Conservation (phyloP, 208 protist genomes). For the Leishmania tropica region DNA sequence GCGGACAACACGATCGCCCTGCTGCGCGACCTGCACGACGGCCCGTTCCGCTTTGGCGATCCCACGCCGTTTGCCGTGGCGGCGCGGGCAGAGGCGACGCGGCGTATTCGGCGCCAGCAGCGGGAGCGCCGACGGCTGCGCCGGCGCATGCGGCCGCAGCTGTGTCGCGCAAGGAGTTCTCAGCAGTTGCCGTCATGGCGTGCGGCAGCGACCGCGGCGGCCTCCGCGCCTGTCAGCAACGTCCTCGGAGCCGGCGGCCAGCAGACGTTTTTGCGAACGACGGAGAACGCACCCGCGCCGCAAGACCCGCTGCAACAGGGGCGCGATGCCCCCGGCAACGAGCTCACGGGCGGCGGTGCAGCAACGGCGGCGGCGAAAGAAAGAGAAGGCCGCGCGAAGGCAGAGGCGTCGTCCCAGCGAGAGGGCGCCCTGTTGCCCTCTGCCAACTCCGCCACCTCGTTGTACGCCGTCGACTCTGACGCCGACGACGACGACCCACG, state of each 20-base stretch:
- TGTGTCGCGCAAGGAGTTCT: background rate
- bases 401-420: background rate
- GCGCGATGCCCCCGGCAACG: background rate
- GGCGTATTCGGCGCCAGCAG: constrained; percentile 27
- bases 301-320: background rate
- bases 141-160: constrained; percentile 17
- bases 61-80: constrained; percentile 26
- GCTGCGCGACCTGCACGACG: constrained; percentile 45
- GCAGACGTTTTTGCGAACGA: background rate
- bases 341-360: background rate
- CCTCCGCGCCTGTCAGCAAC: background rate
- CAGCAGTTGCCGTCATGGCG: background rate
- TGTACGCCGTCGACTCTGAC: background rate
- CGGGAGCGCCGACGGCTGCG: constrained; percentile 23
- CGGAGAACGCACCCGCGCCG: background rate
- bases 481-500: background rate
- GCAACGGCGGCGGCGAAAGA: background rate
- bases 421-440: background rate
- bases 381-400: background rate
- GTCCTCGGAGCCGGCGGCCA: background rate
- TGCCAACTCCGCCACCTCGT: background rate
- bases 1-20: constrained; percentile 42
- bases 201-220: background rate
- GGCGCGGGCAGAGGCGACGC: constrained; percentile 25
- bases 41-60: constrained; percentile 48